A percentile compares a stretch with the other conserved stretches of the same genome.
These are phyloP conservation scores for Trypanosoma mega DNA, from an alignment of 208 protist species.

Conservation along the genomic window DNA sequence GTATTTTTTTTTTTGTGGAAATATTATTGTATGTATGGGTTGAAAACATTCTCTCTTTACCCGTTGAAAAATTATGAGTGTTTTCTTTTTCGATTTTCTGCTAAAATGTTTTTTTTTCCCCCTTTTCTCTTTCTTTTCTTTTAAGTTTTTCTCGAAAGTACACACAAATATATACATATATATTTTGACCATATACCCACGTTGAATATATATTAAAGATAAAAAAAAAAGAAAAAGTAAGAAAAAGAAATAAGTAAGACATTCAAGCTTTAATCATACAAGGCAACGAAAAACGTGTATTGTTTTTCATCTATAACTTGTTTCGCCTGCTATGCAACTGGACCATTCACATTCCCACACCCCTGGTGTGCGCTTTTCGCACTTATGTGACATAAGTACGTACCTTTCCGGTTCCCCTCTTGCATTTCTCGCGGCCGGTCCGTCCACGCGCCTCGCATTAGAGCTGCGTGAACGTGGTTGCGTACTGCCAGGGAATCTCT, in stretches of 20 bases:
- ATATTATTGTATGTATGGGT: too few species aligned
- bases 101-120: constrained; percentile 7
- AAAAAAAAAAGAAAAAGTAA: too few species aligned
- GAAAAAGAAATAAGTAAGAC: too few species aligned
- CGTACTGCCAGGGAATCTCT: constrained; percentile 36
- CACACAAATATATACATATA: not conserved
- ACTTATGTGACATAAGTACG: not conserved
- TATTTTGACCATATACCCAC: not conserved
- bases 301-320: too few species aligned
- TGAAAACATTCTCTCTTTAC: too few species aligned
- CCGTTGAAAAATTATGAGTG: too few species aligned
- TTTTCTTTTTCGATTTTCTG: not conserved
- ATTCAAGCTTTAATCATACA: too few species aligned
- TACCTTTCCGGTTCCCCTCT: constrained; percentile 23
- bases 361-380: not conserved
- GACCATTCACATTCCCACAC: not conserved
- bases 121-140: constrained; percentile 5
- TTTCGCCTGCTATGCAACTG: too few species aligned
- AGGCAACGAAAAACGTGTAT: too few species aligned
- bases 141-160: constrained; percentile 2
- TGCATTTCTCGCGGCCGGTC: constrained; percentile 38
- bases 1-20: too few species aligned
- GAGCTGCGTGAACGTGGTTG: constrained; percentile 41
- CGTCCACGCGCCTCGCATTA: constrained; percentile 30
- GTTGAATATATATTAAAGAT: too few species aligned